Conservation (phyloP, 2,329 filamentous ascomycete species). For the Penicillium sp. region DNA sequence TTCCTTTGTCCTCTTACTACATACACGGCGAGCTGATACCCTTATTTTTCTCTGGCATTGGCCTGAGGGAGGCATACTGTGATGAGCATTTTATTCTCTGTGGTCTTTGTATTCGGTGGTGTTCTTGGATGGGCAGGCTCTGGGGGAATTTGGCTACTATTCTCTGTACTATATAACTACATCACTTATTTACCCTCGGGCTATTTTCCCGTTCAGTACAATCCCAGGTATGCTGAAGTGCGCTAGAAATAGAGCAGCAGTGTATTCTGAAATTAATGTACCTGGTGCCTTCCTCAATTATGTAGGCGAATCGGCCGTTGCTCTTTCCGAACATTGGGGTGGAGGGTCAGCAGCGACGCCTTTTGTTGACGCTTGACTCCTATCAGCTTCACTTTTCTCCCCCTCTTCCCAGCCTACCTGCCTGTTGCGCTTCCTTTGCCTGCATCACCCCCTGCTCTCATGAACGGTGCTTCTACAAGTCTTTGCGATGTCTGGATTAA, state of each 20-base stretch:
- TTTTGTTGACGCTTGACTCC: conserved; percentile 12
- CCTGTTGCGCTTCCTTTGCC: conserved; percentile 11
- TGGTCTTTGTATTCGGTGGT: conserved; percentile 27
- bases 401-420: conserved; percentile 23
- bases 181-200: conserved; percentile 11
- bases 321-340: conserved; percentile 19
- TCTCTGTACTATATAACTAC: conserved; percentile 27
- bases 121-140: conserved; percentile 17
- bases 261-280: neutral
- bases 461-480: conserved; percentile 33
- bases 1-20: conserved; percentile 21
- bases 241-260: neutral
- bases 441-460: conserved; percentile 32
- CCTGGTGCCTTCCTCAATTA: neutral
- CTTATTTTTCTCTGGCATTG: conserved; percentile 27
- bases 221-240: conserved; percentile 1
- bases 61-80: conserved; percentile 25
- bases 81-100: conserved; percentile 25
- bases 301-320: conserved; percentile 6
- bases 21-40: conserved; percentile 31
- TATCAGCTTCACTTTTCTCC: conserved; percentile 20
- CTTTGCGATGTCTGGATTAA: conserved; percentile 53
- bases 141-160: conserved; percentile 13
- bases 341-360: conserved; percentile 15
- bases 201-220: conserved; percentile 10